Evolutionary conservation across 169 alveolate species (phyloP).

Genomic region (Perkinsus olseni): DNA sequence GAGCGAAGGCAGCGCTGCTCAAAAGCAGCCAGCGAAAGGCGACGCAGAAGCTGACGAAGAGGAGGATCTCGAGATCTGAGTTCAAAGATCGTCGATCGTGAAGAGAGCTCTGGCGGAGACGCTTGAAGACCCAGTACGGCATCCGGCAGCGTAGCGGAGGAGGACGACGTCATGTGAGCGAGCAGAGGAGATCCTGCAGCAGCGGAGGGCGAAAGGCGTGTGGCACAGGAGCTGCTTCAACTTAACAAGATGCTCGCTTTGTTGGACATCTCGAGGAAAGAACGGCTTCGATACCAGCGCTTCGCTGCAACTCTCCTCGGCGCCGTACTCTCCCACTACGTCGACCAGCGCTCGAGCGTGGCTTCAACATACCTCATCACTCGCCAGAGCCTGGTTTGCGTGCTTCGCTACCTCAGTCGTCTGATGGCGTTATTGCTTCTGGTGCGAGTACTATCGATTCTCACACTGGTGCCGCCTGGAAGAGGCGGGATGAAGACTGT

Average conservation of each 20-base stretch:
- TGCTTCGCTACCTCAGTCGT: not conserved
- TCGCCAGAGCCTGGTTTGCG: not conserved
- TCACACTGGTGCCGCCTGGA: not conserved
- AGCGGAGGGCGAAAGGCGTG: not conserved
- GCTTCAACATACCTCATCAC: not conserved
- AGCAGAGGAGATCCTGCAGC: constrained; percentile 25
- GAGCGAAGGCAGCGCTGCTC: not conserved
- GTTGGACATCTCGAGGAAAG: not conserved
- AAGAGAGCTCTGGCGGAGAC: not conserved
- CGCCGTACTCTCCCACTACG: not conserved
- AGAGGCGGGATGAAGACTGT: not conserved
- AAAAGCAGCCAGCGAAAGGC: not conserved
- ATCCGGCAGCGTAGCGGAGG: not conserved
- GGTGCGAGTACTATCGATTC: not conserved
- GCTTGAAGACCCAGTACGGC: not conserved
- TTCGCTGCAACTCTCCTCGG: not conserved
- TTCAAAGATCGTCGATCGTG: not conserved
- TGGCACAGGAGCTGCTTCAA: not conserved
- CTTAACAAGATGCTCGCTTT: not conserved
- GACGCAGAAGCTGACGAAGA: not conserved
- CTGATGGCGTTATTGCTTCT: not conserved
- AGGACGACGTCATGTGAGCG: not conserved
- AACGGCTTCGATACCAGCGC: not conserved
- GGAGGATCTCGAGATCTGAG: not conserved
- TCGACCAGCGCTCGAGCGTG: not conserved